Evolutionary conservation across 2,329 filamentous ascomycete genomes (phyloP).

Genomic region (Fusarium setosum): DNA sequence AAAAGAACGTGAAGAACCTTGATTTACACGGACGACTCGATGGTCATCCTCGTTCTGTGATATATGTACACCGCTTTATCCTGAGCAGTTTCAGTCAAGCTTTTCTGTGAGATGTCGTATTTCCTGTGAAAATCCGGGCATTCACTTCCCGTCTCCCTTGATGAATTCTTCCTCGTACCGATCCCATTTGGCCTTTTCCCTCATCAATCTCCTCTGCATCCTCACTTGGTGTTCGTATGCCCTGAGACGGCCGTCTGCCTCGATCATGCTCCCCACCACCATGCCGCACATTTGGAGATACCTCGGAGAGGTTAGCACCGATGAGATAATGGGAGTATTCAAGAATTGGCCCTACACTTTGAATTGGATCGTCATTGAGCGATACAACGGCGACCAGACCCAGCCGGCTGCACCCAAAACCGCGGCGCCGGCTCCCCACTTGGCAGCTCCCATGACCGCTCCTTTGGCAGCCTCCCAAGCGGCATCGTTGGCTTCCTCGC

Average conservation of each 20-base stretch:
- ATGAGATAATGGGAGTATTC: background rate
- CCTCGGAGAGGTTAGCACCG: slow-evolving; percentile 54
- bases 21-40: slow-evolving; percentile 37
- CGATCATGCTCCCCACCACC: slow-evolving; percentile 81
- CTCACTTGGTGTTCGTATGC: slow-evolving; percentile 74
- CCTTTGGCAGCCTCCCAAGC: slow-evolving; percentile 78
- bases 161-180: slow-evolving; percentile 71
- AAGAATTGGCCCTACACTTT: slow-evolving; percentile 70
- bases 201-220: slow-evolving; percentile 70
- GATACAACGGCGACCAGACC: slow-evolving; percentile 76
- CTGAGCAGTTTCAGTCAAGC: slow-evolving; percentile 13
- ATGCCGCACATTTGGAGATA: slow-evolving; percentile 89
- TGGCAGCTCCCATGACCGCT: slow-evolving; percentile 73
- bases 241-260: slow-evolving; percentile 76
- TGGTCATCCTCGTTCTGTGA: slow-evolving; percentile 25
- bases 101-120: slow-evolving; percentile 1
- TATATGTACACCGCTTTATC: slow-evolving; percentile 28
- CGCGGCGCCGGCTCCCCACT: slow-evolving; percentile 77
- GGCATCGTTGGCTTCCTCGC: slow-evolving; percentile 75
- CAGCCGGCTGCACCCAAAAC: slow-evolving; percentile 72
- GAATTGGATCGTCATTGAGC: slow-evolving; percentile 78
- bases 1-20: slow-evolving; percentile 30
- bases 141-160: slow-evolving; percentile 53
- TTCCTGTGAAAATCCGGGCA: background rate
- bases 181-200: slow-evolving; percentile 76